These are phyloP conservation scores for Yamadazyma paraphyllophila DNA, from an alignment of 805 yeast genomes.

Conservation along the genomic window DNA sequence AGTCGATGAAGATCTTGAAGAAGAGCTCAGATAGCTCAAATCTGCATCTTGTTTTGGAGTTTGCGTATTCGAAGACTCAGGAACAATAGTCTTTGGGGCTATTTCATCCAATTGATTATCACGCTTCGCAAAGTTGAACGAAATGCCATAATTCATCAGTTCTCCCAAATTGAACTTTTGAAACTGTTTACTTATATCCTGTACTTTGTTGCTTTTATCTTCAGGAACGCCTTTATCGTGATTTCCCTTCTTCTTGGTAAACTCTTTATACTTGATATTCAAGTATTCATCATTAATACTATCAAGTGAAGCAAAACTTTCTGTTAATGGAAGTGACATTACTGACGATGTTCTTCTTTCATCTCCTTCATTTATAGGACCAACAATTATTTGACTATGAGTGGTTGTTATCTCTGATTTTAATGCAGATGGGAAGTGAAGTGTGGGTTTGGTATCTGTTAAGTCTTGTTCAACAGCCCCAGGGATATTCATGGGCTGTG, in stretches of 20 bases:
- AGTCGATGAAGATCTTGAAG: neutral
- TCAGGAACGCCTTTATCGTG: too few species aligned
- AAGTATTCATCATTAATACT: constrained; percentile 61
- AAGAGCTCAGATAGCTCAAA: constrained; percentile 1
- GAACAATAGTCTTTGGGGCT: constrained; percentile 15
- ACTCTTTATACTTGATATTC: constrained; percentile 37
- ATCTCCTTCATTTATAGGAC: constrained; percentile 28
- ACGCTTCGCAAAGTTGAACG: constrained; percentile 13
- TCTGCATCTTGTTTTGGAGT: neutral
- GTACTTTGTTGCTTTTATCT: constrained; percentile 2
- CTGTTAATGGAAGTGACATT: constrained; percentile 64
- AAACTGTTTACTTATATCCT: constrained; percentile 32
- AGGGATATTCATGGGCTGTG: constrained; percentile 14
- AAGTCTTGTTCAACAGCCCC: neutral
- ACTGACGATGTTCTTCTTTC: constrained; percentile 58
- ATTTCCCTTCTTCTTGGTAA: constrained; percentile 15
- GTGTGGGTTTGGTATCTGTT: too few species aligned
- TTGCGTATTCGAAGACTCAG: neutral
- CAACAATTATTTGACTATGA: constrained; percentile 25
- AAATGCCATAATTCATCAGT: constrained; percentile 34
- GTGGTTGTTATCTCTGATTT: neutral
- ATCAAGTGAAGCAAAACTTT: constrained; percentile 76
- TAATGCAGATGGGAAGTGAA: too few species aligned
- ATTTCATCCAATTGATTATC: constrained; percentile 12
- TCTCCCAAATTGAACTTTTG: constrained; percentile 33